Base-by-base conservation (phyloP, 176 grass and related monocot genomes). In the Cymbopogon citratus region DNA sequence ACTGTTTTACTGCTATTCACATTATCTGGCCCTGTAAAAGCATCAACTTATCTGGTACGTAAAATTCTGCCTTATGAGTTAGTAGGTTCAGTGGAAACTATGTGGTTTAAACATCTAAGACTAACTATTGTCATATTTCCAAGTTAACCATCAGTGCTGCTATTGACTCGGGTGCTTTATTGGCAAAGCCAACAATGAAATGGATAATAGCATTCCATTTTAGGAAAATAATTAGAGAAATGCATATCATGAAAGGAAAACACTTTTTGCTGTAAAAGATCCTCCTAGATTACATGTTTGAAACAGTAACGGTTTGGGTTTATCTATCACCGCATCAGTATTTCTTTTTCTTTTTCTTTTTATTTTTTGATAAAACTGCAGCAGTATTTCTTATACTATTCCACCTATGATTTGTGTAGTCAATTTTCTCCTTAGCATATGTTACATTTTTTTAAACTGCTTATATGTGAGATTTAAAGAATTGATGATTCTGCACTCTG, bases 1-100 rank as follows among this genome's bases (percentile, higher is more conserved):
- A 98, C 95, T 87, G 84, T 80, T 21, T 76, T 98, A 73, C 85
- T 98, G 78, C 56, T 98, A 44, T 88, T 98, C 51, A 93, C 92
- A 74, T 82, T 98, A 72, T 90, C 95, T 23, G 95, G 95, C 76
- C 95, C 95, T 80, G 88, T 98, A 44, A 98, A 98, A 86, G 92
- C 92, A 60, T 93, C 78, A 23, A 98, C 84, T 71, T 98, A 98
- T 83, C 81, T 94, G 78, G 92, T 91, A 87, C 48, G 70, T 71
- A 81, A 24, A 45, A 44, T 12, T 64, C 59, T 82, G 21, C 7
- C 44, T 65, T 82, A 19, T 75, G 59, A 66, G 21, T 40, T 45
- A 25, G 46, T 46, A 26, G 9, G 48, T 12, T 46, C 4, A 66
- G 21, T 73, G 19, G 2, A 44, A 27, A 60, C 11, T 83, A 9